phyloP scores from a whole-genome alignment of 1,139 yeast species.

The Geotrichum cucujoidarum region DNA sequence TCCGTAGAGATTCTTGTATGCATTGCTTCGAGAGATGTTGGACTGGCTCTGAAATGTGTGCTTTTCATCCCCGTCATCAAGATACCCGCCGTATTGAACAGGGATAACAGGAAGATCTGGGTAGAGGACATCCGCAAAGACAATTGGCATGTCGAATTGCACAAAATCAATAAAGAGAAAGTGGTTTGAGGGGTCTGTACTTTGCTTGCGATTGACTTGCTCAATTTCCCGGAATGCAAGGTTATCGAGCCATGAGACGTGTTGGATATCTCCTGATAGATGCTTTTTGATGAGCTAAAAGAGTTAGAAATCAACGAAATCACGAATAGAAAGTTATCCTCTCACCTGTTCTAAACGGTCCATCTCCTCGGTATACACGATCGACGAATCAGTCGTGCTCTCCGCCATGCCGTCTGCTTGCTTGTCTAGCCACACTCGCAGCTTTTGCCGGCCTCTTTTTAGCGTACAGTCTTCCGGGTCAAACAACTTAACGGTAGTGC shows the following conservation, averaged over 20 bases:
- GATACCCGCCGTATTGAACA: slow-evolving; percentile 13
- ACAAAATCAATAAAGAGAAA: slow-evolving; percentile 64
- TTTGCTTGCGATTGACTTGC: slow-evolving; percentile 36
- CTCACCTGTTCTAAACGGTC: slow-evolving; percentile 45
- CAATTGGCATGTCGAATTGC: slow-evolving; percentile 74
- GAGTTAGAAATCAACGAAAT: slow-evolving; percentile 1
- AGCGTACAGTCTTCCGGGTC: slow-evolving; percentile 45
- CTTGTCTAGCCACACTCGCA: slow-evolving; percentile 40
- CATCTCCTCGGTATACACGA: slow-evolving; percentile 32
- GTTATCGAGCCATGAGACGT: slow-evolving; percentile 72
- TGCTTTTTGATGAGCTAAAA: slow-evolving; percentile 49
- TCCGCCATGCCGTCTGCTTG: slow-evolving; percentile 35
- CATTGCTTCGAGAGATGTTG: slow-evolving; percentile 4
- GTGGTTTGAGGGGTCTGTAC: slow-evolving; percentile 37
- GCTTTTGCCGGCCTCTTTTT: slow-evolving; percentile 54
- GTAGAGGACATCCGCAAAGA: slow-evolving; percentile 59
- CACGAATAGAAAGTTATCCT: not conserved
- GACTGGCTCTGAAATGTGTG: not conserved
- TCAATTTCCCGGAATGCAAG: slow-evolving; percentile 58
- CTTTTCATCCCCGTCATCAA: slow-evolving; percentile 12
- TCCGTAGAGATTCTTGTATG: slow-evolving; percentile 9
- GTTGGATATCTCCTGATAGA: slow-evolving; percentile 61
- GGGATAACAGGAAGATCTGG: slow-evolving; percentile 33
- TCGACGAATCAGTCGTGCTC: slow-evolving; percentile 32
- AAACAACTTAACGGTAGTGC: slow-evolving; percentile 58